These are phyloP conservation scores for Auricularia cornea DNA, from an alignment of 768 basidiomycete genomes.

Conservation along the genomic window DNA sequence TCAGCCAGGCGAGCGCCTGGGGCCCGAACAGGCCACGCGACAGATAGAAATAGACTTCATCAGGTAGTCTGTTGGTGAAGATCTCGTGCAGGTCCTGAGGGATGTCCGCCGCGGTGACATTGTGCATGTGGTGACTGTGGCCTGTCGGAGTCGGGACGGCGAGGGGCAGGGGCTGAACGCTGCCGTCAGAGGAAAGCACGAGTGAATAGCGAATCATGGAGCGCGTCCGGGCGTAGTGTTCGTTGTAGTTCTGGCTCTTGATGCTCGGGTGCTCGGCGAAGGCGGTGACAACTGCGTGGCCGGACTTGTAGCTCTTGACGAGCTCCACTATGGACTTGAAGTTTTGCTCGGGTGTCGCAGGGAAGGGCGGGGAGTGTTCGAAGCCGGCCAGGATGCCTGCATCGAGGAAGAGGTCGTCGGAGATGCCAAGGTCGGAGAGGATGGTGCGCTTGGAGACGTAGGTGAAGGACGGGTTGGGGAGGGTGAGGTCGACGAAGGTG, in stretches of 20 bases:
- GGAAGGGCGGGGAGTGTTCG: constrained; percentile 72
- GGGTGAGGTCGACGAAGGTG: constrained; percentile 71
- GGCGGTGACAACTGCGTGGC: constrained; percentile 68
- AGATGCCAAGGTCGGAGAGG: constrained; percentile 55
- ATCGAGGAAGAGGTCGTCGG: constrained; percentile 91
- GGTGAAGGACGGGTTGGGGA: constrained; percentile 62
- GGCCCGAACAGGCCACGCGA: constrained; percentile 86
- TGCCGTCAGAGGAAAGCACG: constrained; percentile 80
- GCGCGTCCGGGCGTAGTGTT: constrained; percentile 82
- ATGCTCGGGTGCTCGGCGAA: constrained; percentile 77
- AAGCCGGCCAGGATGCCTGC: constrained; percentile 87
- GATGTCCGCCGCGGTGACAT: constrained; percentile 78
- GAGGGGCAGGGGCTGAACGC: constrained; percentile 72
- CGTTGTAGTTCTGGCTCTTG: constrained; percentile 69
- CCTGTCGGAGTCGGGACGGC: constrained; percentile 46
- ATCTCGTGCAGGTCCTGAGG: constrained; percentile 89
- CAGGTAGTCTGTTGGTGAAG: constrained; percentile 88
- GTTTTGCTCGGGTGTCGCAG: constrained; percentile 65
- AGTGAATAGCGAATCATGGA: constrained; percentile 89
- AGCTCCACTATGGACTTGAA: constrained; percentile 84
- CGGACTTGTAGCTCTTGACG: constrained; percentile 88
- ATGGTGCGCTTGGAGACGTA: constrained; percentile 76
- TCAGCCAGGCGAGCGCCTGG: constrained; percentile 91
- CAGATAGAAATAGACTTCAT: constrained; percentile 94
- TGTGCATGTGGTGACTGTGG: constrained; percentile 43